A percentile compares a stretch with the other conserved stretches of the same genome.
Conservation (phyloP, 2,329 filamentous ascomycete species). For the Claviceps pusilla region DNA sequence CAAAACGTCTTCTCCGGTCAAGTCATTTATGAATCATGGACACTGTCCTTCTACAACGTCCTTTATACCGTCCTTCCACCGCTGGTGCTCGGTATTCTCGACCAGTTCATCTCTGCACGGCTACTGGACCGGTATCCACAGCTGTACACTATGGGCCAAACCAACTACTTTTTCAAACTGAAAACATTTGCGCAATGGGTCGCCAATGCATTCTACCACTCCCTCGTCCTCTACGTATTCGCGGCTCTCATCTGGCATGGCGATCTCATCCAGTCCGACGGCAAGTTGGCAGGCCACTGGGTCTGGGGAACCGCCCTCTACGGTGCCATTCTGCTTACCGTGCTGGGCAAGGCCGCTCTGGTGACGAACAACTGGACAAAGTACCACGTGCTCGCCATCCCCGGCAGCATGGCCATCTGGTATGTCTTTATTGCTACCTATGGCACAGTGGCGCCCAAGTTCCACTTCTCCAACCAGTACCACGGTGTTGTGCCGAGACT, state of each 20-base stretch:
- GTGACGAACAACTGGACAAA: conserved; percentile 99
- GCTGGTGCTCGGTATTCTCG: conserved; percentile 86
- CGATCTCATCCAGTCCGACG: conserved; percentile 66
- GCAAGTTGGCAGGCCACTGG: conserved; percentile 82
- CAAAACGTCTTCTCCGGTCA: conserved; percentile 96
- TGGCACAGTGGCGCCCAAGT: conserved; percentile 67
- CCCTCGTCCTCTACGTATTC: conserved; percentile 78
- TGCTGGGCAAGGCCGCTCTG: conserved; percentile 84
- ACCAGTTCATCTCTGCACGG: conserved; percentile 91
- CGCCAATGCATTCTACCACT: conserved; percentile 88
- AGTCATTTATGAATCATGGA: conserved; percentile 99
- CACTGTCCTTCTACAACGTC: conserved; percentile 97
- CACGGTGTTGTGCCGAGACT: conserved; percentile 67
- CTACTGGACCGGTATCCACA: conserved; percentile 92
- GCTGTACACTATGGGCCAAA: conserved; percentile 83
- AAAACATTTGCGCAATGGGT: conserved; percentile 91
- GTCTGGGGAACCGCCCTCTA: conserved; percentile 95
- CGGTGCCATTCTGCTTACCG: conserved; percentile 81
- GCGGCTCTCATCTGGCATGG: conserved; percentile 66
- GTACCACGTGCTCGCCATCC: conserved; percentile 89
- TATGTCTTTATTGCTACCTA: conserved; percentile 80
- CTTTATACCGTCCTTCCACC: conserved; percentile 92
- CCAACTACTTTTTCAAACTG: conserved; percentile 83
- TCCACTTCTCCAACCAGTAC: conserved; percentile 72
- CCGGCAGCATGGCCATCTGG: conserved; percentile 85